Percentiles rank a stretch among this genome's conserved stretches.
Evolutionary conservation across 345 rosid genomes (phyloP).

Genomic region (Bretschneidera sinensis): DNA sequence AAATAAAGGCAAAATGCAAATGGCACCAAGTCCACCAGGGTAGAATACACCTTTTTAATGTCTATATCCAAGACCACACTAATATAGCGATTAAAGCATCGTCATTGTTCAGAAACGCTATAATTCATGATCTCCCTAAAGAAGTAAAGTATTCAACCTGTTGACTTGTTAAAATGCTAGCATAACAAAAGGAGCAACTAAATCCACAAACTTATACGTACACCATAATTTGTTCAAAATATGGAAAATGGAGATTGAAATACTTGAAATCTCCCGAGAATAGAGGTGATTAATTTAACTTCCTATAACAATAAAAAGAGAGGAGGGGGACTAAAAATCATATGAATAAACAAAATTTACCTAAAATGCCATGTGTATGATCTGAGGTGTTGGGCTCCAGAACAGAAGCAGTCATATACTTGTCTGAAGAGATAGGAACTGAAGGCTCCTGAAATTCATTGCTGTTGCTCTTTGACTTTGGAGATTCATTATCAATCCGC

Average conservation of each 20-base stretch:
- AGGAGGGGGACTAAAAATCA: not conserved
- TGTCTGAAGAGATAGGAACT: conserved; percentile 23
- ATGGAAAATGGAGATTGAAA: not conserved
- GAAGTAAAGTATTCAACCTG: not conserved
- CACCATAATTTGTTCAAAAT: no score
- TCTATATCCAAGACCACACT: no score
- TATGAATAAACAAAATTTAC: conserved; percentile 23
- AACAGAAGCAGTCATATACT: conserved; percentile 30
- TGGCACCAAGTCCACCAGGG: not conserved
- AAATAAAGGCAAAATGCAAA: not conserved
- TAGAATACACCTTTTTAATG: not conserved
- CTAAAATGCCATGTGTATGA: conserved; percentile 41
- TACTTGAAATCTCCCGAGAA: not conserved
- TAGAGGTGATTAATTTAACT: conserved; percentile 1
- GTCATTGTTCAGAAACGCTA: no score
- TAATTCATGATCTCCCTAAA: not conserved
- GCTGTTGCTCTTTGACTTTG: conserved; percentile 29
- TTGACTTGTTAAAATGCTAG: not conserved
- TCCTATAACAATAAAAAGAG: not conserved
- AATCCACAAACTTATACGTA: no score
- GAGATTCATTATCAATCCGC: conserved; percentile 33
- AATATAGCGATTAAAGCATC: no score
- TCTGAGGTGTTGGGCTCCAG: conserved; percentile 38
- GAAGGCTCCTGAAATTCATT: conserved; percentile 42
- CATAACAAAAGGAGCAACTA: not conserved